These are phyloP conservation scores for Rehmannia glutinosa DNA, from an alignment of 257 asterid genomes.

Conservation along the genomic window DNA sequence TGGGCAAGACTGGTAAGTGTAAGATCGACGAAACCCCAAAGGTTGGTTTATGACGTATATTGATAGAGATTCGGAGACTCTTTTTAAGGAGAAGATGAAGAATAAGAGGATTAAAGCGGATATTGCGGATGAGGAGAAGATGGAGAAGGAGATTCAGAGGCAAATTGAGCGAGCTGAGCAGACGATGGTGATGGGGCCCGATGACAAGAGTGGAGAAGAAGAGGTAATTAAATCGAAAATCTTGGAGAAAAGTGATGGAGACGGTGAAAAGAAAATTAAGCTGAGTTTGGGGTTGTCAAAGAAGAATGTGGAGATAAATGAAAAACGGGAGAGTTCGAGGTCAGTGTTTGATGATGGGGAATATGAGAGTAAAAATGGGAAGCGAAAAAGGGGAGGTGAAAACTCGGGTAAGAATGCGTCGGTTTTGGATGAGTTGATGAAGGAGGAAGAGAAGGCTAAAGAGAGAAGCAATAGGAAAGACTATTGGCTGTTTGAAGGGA, in stretches of 20 bases:
- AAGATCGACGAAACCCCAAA: constrained; percentile 81
- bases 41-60: constrained; percentile 93
- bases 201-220: constrained; percentile 16
- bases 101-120: constrained; percentile 74
- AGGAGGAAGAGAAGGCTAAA: constrained; percentile 74
- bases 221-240: constrained; percentile 30
- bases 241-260: constrained; percentile 52
- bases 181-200: constrained; percentile 28
- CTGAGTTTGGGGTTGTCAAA: constrained; percentile 58
- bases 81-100: constrained; percentile 88
- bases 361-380: constrained; percentile 32
- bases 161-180: constrained; percentile 84
- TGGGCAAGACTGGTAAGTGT: constrained; percentile 77
- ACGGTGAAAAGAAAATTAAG: constrained; percentile 55
- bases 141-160: constrained; percentile 70
- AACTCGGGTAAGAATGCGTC: constrained; percentile 34
- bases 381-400: constrained; percentile 31
- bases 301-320: constrained; percentile 28
- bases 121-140: constrained; percentile 81
- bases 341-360: constrained; percentile 51
- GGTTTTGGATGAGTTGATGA: constrained; percentile 70
- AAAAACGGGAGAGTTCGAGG: constrained; percentile 43
- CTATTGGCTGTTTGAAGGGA: constrained; percentile 81
- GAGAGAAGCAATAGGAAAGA: constrained; percentile 82
- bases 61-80: constrained; percentile 81